These are phyloP conservation scores for Vaccinium vitisidaea DNA, from an alignment of 148 eudicot genomes.

Conservation along the genomic window DNA sequence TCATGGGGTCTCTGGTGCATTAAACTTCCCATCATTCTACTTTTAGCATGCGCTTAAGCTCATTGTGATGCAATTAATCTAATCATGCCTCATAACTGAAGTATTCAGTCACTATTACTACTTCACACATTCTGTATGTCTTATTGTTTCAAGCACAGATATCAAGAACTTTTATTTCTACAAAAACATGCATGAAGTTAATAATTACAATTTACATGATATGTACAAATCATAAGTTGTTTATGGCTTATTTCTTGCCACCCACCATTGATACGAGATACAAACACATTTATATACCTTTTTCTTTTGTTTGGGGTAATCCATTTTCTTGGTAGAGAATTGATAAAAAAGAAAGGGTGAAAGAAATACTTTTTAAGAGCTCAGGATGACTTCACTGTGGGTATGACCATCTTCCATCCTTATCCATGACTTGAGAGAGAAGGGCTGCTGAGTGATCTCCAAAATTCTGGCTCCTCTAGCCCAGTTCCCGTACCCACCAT, in stretches of 20 bases:
- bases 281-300: too few relatives aligned
- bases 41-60: background rate
- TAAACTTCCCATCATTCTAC: background rate
- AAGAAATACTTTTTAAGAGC: slow-evolving; percentile 30
- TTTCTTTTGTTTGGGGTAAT: too few relatives aligned
- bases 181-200: background rate
- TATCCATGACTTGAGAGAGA: slow-evolving; percentile 88
- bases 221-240: background rate
- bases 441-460: slow-evolving; percentile 61
- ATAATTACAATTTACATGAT: background rate
- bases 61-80: background rate
- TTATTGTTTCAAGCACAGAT: background rate
- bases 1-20: background rate
- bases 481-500: slow-evolving; percentile 98
- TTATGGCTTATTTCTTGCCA: background rate
- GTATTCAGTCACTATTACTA: background rate
- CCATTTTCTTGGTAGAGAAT: background rate
- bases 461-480: slow-evolving; percentile 74
- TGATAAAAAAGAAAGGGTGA: background rate
- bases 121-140: background rate
- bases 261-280: background rate
- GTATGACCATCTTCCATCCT: slow-evolving; percentile 78
- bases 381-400: slow-evolving; percentile 65
- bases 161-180: background rate
- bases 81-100: background rate